These are phyloP conservation scores for Trichoderma sp. DNA, from an alignment of 2,329 filamentous ascomycete species.

Conservation along the genomic window DNA sequence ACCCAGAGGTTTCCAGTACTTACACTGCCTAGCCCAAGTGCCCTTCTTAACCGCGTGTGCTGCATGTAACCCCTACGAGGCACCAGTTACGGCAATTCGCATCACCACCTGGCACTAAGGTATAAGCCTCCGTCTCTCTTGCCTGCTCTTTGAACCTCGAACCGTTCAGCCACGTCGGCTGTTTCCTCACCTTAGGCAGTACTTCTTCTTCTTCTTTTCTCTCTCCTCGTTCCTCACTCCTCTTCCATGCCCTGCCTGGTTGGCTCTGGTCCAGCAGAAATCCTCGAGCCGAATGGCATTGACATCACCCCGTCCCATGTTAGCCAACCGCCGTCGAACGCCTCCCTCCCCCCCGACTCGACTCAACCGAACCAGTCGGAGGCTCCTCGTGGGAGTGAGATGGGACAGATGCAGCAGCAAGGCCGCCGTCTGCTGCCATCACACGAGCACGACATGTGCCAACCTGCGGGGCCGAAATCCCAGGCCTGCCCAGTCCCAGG, in stretches of 20 bases:
- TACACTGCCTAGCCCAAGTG: too few species aligned
- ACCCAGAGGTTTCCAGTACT: too few species aligned
- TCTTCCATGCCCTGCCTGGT: background rate
- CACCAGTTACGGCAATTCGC: background rate
- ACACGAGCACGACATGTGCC: conserved; percentile 27
- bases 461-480: conserved; percentile 19
- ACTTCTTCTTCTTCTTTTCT: too few species aligned
- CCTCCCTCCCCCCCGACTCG: background rate
- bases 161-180: background rate
- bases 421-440: conserved; percentile 9
- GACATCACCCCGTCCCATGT: conserved; percentile 2
- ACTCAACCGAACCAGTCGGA: conserved; percentile 25
- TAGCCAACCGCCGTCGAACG: conserved; percentile 16
- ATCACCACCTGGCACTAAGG: background rate
- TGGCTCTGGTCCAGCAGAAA: background rate
- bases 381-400: background rate
- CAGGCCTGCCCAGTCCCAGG: background rate
- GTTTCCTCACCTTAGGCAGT: conserved; percentile 1
- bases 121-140: too few species aligned
- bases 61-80: too few species aligned
- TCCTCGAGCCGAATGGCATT: conserved; percentile 1
- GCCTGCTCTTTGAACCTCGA: background rate
- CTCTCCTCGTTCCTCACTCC: background rate
- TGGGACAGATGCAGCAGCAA: background rate
- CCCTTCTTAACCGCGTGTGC: too few species aligned